A percentile compares a stretch with the other conserved stretches of the same genome.
phyloP scores from a whole-genome alignment of 805 yeast genomes.

The Metschnikowia shivogae region DNA sequence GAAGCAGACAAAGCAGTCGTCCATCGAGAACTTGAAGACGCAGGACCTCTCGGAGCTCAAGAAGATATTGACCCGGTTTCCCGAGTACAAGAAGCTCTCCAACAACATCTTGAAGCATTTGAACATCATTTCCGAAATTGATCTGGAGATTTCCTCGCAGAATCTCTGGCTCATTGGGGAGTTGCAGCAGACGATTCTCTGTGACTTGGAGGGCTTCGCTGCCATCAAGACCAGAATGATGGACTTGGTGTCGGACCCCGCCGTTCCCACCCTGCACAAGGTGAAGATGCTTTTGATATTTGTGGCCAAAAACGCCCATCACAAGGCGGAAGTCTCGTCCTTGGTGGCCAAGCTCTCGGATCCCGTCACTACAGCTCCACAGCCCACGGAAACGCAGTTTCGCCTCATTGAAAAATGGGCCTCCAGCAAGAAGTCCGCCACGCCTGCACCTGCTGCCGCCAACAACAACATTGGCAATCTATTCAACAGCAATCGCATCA shows the following conservation, averaged over 20 bases:
- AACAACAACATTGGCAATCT: conserved; percentile 25
- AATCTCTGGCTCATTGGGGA: conserved; percentile 85
- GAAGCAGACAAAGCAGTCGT: conserved; percentile 65
- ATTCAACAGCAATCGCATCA: conserved; percentile 32
- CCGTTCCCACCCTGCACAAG: conserved; percentile 53
- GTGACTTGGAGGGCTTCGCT: conserved; percentile 39
- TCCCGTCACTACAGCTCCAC: conserved; percentile 25
- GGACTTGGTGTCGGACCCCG: conserved; percentile 42
- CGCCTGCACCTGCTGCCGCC: background rate
- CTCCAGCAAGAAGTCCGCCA: background rate
- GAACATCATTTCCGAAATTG: conserved; percentile 82
- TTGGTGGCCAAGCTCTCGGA: conserved; percentile 28
- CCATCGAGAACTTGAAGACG: conserved; percentile 52
- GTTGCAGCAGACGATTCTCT: conserved; percentile 79
- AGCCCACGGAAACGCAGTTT: conserved; percentile 32
- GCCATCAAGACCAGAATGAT: conserved; percentile 50
- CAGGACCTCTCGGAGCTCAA: conserved; percentile 83
- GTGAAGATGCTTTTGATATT: conserved; percentile 71
- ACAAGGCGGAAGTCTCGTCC: conserved; percentile 20
- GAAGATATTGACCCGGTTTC: conserved; percentile 84
- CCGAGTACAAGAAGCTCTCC: conserved; percentile 86
- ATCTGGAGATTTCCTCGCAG: conserved; percentile 58
- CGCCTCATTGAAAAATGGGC: conserved; percentile 25
- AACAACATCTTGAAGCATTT: conserved; percentile 90
- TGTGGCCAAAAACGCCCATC: conserved; percentile 62